Percentiles rank a stretch among this genome's conserved stretches.
phyloP scores from a whole-genome alignment of 1,139 yeast genomes.

The Petasospora fabianii region DNA sequence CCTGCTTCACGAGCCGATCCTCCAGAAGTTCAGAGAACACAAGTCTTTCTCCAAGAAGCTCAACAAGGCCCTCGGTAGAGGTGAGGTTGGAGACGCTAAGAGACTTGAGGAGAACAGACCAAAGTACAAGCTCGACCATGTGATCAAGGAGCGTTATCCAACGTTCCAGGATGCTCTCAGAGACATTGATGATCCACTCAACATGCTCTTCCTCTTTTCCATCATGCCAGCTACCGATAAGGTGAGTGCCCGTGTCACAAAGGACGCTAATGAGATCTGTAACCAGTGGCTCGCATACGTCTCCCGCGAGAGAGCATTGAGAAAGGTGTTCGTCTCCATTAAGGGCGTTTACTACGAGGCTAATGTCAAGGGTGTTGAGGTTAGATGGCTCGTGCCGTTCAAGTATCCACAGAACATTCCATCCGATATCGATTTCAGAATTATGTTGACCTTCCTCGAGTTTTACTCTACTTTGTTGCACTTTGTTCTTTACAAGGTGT shows the following conservation, averaged over 20 bases:
- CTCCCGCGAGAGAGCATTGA: conserved; percentile 75
- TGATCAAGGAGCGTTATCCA: conserved; percentile 94
- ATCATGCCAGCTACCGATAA: conserved; percentile 92
- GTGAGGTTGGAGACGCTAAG: conserved; percentile 87
- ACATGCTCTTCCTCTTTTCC: conserved; percentile 90
- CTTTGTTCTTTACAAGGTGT: conserved; percentile 80
- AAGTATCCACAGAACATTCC: conserved; percentile 96
- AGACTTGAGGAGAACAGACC: conserved; percentile 80
- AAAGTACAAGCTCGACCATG: conserved; percentile 79
- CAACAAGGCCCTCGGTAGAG: conserved; percentile 86
- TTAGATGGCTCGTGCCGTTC: conserved; percentile 95
- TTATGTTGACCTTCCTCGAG: conserved; percentile 95
- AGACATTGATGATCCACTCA: conserved; percentile 92
- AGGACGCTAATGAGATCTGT: conserved; percentile 81
- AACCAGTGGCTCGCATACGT: conserved; percentile 96
- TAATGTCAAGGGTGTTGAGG: conserved; percentile 80
- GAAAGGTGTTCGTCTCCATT: conserved; percentile 91
- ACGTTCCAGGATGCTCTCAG: conserved; percentile 88
- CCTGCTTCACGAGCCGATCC: conserved; percentile 90
- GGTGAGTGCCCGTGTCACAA: conserved; percentile 73
- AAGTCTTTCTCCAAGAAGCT: conserved; percentile 90
- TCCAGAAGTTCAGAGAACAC: conserved; percentile 90
- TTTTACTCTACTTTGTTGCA: conserved; percentile 90
- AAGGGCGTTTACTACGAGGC: conserved; percentile 98
- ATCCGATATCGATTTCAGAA: conserved; percentile 88